Evolutionary conservation across 176 grass and related monocot genomes (phyloP).

Genomic region (bread wheat (Triticum aestivum)): IWGSC_CS_RefSeq_v2.1 NC_057801.1:226065532-226066031

Average conservation of each 20-base stretch:
- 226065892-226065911: no score
- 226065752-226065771: background rate
- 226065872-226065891: no score
- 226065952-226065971: no score
- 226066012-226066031: background rate
- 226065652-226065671: slow-evolving; percentile 11
- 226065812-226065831: background rate
- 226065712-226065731: background rate
- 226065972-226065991: no score
- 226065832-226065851: no score
- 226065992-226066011: no score
- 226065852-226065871: no score
- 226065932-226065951: no score
- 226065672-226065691: background rate
- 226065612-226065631: background rate
- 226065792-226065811: background rate
- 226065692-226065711: background rate
- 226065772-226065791: background rate
- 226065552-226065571: background rate
- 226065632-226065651: background rate
- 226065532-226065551: background rate
- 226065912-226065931: no score
- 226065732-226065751: slow-evolving; percentile 3
- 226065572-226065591: background rate
- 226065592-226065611: background rate